Evolutionary conservation across 2,329 filamentous ascomycete species (phyloP), one percentile per base, ranked within the genome.

Genomic region (Aspergillus carbonarius): DNA sequence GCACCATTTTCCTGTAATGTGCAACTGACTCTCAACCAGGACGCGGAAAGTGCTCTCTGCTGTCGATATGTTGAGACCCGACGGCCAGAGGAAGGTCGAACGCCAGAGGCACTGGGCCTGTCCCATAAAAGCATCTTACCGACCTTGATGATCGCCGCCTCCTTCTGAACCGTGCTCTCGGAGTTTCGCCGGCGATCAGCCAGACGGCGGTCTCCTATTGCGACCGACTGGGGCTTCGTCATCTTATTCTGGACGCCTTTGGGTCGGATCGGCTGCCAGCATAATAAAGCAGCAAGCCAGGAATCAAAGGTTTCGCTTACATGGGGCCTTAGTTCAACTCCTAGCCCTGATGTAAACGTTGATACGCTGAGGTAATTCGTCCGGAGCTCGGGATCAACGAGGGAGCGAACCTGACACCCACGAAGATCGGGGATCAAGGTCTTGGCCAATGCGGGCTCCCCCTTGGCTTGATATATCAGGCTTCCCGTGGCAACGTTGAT

Each of bases 1-100:
- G 96, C 91, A 58, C 95, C 95, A 67, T 96, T 96, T 71, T 98
- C 95, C 65, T 96, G 91, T 23, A 99, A 81, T 17, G 95, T 96
- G 74, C 93, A 97, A 30, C 92, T 97, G 4, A 98, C 92, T 63
- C 86, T 86, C 67, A 90, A 86, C 95, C 95, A 98, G 10, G 88
- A 84, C n/a, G 81, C 79, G 47, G 83, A 82, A 54, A 83, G 78
- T 37, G 82, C 78, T 65, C 81, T 83, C 68, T 85, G 82, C 66
- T 85, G 78, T 58, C 82, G 79, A 66, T 83, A 82, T 5, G 80
- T 81, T 25, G 81, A 82, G 12, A 83, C 79, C 25, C 82, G 76
- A 17, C 75, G 73, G 18, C 67, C 57, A 55, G 72, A 70, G 34
- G 71, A 68, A 9, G 72, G 72, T 23, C 70, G 70, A 48, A 71